Conservation (phyloP, 2,329 filamentous ascomycete species). For the Alternaria atra region DNA sequence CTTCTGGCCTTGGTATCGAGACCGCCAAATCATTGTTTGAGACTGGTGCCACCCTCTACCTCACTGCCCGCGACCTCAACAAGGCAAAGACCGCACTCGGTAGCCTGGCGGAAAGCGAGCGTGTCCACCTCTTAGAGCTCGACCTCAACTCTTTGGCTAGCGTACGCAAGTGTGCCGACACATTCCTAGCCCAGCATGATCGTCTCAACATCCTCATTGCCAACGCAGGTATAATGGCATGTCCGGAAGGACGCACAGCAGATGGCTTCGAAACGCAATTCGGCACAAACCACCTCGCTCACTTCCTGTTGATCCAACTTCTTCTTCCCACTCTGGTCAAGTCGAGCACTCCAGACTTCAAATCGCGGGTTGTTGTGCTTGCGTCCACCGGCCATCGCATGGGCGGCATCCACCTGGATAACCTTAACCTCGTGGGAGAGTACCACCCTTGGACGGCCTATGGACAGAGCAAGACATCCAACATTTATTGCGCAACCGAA, state of each 20-base stretch:
- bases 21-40: conserved; percentile 52
- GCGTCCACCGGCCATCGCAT: conserved; percentile 31
- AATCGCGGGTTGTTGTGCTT: conserved; percentile 35
- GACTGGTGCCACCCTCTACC: conserved; percentile 58
- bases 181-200: conserved; percentile 29
- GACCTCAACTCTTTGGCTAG: conserved; percentile 30
- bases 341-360: conserved; percentile 47
- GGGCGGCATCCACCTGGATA: conserved; percentile 33
- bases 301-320: conserved; percentile 64
- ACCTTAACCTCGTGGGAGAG: conserved; percentile 52
- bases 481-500: conserved; percentile 61
- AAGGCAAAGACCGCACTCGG: conserved; percentile 32
- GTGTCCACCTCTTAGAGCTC: conserved; percentile 35
- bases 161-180: conserved; percentile 28
- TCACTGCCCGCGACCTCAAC: conserved; percentile 50
- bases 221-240: conserved; percentile 38
- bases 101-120: conserved; percentile 30
- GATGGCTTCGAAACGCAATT: conserved; percentile 61
- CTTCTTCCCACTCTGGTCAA: conserved; percentile 57
- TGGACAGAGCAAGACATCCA: conserved; percentile 61
- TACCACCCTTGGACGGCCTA: conserved; percentile 57
- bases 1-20: conserved; percentile 32
- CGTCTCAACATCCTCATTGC: conserved; percentile 30
- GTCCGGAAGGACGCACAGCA: conserved; percentile 27
- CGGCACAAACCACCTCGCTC: conserved; percentile 62